Conservation (phyloP, 495 filamentous ascomycete species). For the Lasiosphaeris hirsuta region DNA sequence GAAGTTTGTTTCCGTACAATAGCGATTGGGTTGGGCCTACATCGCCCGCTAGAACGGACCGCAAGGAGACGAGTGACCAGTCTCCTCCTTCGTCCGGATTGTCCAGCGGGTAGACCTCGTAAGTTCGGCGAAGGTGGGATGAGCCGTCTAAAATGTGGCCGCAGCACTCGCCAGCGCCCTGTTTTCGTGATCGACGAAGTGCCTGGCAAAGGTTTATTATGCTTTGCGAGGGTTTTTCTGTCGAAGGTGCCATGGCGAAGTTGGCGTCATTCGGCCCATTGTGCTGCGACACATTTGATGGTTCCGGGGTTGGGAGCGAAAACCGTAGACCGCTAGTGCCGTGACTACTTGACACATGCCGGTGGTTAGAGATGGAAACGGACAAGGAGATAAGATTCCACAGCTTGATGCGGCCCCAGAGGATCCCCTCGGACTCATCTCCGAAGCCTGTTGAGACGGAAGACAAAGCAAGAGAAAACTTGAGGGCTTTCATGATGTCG, state of each 20-base stretch:
- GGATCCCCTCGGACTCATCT: neutral
- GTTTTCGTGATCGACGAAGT: conserved; percentile 1
- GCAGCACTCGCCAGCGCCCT: conserved; percentile 3
- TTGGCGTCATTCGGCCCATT: neutral
- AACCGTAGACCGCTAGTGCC: neutral
- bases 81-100: neutral
- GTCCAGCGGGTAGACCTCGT: conserved; percentile 1
- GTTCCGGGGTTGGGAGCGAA: neutral
- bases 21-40: neutral
- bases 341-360: neutral
- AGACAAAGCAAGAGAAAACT: conserved; percentile 6
- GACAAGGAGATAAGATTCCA: conserved; percentile 4
- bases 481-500: conserved; percentile 7
- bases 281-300: neutral
- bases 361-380: neutral
- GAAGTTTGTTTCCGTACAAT: neutral
- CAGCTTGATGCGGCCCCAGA: neutral
- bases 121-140: neutral
- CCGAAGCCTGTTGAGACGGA: neutral
- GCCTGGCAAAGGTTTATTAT: conserved; percentile 9
- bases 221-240: neutral
- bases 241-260: neutral
- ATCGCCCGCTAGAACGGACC: neutral
- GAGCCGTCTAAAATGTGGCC: neutral
- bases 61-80: conserved; percentile 1